Evolutionary conservation across 73 alveolate genomes (phyloP), one percentile per base, ranked within the genome.

Genomic region (Breviolum minutum): DNA sequence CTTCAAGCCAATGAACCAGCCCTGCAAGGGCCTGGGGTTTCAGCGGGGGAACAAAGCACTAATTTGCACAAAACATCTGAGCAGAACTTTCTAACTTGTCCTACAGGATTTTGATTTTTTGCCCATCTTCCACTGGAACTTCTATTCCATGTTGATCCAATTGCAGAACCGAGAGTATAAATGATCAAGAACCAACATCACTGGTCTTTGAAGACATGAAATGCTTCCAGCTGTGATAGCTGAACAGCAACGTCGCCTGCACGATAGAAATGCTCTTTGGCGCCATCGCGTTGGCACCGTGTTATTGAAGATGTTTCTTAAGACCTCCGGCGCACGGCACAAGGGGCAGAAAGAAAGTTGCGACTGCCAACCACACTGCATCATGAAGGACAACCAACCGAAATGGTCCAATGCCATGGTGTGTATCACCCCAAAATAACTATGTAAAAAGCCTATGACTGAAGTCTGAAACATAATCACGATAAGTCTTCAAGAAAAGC

Each of bases 1-100:
- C 92, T 83, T 83, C 61, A 83, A 24, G 20, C 92, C 74, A 54
- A 83, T 60, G 92, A 60, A 26, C 92, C 92, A 83, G 24, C 54
- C 71, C 70, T 48, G 60, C 76, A 83, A 22, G 20, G 92, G 92
- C 89, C 89, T 80, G 48, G 8, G 81, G 29, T 66, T 66, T 66
- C 76, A 1, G 16, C 16, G 1, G 1, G 1, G 1, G 13, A 71
- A 10, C 63, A 7, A 16, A 27, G 3, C 10, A n/a, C 62, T 27
- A 9, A n/a, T n/a, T 9, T 76, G n/a, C 1, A 9, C n/a, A 10
- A n/a, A 27, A 62, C 30, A 76, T 27, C n/a, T 76, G 30, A 27
- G 7, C 11, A n/a, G 17, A 0, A 27, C 24, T 76, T 27, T 22
- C 12, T 27, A 7, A 20, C 7, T 7, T 76, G 30, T n/a, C n/a